Evolutionary conservation across 108 stramenopile species (phyloP).

Genomic region (Cyclotella atomus): DNA sequence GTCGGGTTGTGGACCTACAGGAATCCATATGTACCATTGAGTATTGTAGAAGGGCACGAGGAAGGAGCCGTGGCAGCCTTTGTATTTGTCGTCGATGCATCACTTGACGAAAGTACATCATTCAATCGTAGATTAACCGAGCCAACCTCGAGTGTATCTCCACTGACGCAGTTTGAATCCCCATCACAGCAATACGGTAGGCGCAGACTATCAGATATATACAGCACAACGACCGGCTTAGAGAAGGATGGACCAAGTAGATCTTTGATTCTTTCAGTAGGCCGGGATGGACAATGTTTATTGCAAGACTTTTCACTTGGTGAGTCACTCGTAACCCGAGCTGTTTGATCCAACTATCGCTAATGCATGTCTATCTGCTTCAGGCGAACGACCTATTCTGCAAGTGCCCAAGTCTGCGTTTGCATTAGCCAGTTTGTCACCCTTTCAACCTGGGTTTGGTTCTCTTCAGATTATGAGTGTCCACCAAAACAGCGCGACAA

Average conservation of each 20-base stretch:
- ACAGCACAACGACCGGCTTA: neutral
- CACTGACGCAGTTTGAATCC: neutral
- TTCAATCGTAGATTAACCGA: neutral
- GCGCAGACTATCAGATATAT: neutral
- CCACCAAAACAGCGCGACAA: slow-evolving; percentile 66
- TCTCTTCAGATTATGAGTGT: slow-evolving; percentile 78
- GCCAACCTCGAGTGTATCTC: neutral
- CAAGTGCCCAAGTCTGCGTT: slow-evolving; percentile 78
- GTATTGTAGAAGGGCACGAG: slow-evolving; percentile 57
- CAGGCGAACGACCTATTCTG: slow-evolving; percentile 71
- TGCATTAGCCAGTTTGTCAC: slow-evolving; percentile 84
- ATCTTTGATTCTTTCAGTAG: slow-evolving; percentile 63
- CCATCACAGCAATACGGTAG: neutral
- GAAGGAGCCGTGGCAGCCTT: slow-evolving; percentile 82
- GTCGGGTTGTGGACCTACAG: slow-evolving; percentile 73
- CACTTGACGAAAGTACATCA: neutral
- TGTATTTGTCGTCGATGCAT: slow-evolving; percentile 51
- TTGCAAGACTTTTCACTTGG: slow-evolving; percentile 74
- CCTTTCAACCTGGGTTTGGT: slow-evolving; percentile 81
- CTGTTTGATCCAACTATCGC: no score
- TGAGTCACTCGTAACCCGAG: no score
- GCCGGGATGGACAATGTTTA: slow-evolving; percentile 80
- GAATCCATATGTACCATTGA: slow-evolving; percentile 78
- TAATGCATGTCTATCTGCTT: no score
- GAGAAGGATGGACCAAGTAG: neutral